Base-by-base conservation (phyloP, 106 monocot genomes). In the Alisma plantagoaquatica region DNA sequence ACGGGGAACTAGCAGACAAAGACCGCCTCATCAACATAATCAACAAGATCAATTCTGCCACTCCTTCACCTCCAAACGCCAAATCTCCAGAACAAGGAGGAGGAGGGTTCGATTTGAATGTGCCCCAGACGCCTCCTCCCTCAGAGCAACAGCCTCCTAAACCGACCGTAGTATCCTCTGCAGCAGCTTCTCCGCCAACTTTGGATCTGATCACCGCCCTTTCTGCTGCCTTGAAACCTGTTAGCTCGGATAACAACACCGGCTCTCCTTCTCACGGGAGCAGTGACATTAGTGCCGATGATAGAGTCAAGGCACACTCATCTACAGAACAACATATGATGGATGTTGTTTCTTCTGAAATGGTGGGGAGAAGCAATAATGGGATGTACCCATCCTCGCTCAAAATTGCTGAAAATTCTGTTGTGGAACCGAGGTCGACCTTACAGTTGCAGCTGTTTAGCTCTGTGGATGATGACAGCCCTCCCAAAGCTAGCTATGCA, bases 91-190 rank as follows among this genome's bases (percentile, higher is more conserved):
- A 57, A 12, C 60, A 65, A 46, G 35, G 30, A 35, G 38, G 53
- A 43, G 68, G 77, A 51, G 64, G 60, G 29, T 74, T 99, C 67
- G 98, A 90, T 69, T 73, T 99, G 27, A 99, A 90, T 73, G 71
- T 79, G 24, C 73, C 81, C 29, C 75, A 88, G 69, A 61, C 43
- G 33, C 57, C 83, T 25, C 65, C 70, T 49, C n/a, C n/a, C n/a
- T n/a, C n/a, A n/a, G n/a, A n/a, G n/a, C n/a, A n/a, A n/a, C 48
- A 33, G 55, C 61, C 73, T 15, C 71, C 75, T n/a, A 63, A 70
- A 3, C 19, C 64, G 28, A 16, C 53, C 20, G 70, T 75, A 33
- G 27, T 12, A 42, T 70, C 54, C 60, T 65, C 26, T 28, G 70
- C 50, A 3, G 27, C 54, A 14, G 16, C 62, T 57, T 60, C 63